phyloP scores from a whole-genome alignment of 179 eudicot species.

The Sideroxylon spinosum region DNA sequence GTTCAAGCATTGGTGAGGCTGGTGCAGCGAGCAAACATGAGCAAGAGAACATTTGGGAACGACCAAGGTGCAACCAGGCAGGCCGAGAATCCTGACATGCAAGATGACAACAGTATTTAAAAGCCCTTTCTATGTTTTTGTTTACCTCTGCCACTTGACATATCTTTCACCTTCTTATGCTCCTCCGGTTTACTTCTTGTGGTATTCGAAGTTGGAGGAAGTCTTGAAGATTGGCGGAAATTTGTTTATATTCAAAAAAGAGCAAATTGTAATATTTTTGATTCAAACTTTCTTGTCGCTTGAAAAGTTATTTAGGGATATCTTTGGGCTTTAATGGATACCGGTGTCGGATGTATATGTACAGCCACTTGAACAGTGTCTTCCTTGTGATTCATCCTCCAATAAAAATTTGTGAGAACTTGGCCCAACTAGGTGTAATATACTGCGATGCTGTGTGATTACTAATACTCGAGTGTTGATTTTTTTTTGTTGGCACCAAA shows the following conservation, averaged over 20 bases:
- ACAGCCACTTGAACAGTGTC: not conserved
- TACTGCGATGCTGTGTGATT: too few relatives aligned
- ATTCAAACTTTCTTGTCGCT: not conserved
- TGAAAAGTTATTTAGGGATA: too few relatives aligned
- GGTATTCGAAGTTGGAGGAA: not conserved
- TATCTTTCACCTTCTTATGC: not conserved
- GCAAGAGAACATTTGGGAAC: constrained; percentile 85
- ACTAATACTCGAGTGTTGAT: too few relatives aligned
- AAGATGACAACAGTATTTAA: constrained; percentile 13
- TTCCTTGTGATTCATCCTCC: not conserved
- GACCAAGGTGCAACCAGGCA: constrained; percentile 29
- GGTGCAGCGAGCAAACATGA: constrained; percentile 95
- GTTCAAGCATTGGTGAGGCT: constrained; percentile 87
- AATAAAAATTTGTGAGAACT: too few relatives aligned
- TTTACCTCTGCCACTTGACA: not conserved
- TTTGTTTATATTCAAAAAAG: constrained; percentile 1
- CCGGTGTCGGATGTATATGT: not conserved
- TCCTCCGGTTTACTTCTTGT: not conserved
- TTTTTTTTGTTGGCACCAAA: too few relatives aligned
- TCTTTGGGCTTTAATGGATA: not conserved
- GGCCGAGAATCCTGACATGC: constrained; percentile 20
- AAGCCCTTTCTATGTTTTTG: not conserved
- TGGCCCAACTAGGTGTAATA: too few relatives aligned
- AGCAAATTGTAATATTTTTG: not conserved
- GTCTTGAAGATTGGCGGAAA: not conserved